A percentile compares a stretch with the other conserved stretches of the same genome.
Evolutionary conservation across 129 eudicot genomes (phyloP).

Genomic region (Arctium minus): DNA sequence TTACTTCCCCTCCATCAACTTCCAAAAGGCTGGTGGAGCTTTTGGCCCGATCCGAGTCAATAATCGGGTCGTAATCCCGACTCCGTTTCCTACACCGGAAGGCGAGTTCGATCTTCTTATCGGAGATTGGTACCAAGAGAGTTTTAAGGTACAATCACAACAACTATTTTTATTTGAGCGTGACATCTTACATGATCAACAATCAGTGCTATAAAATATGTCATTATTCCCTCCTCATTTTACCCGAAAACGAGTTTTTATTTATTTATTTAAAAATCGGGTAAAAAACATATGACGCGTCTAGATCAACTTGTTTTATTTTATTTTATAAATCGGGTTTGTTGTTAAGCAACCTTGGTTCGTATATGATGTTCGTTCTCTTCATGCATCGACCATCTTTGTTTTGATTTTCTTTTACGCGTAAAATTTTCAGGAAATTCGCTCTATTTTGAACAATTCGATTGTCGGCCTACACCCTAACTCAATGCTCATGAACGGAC

Average conservation of each 20-base stretch:
- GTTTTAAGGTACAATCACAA: constrained; percentile 46
- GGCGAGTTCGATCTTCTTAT: constrained; percentile 52
- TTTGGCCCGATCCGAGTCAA: constrained; percentile 60
- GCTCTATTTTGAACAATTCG: constrained; percentile 21
- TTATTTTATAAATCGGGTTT: background rate
- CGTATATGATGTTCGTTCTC: background rate
- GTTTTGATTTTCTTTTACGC: background rate
- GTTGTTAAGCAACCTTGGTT: background rate
- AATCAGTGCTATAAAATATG: background rate
- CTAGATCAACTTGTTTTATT: background rate
- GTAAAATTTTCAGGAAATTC: constrained; percentile 24
- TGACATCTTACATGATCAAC: background rate
- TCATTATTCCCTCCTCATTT: background rate
- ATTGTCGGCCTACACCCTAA: constrained; percentile 19
- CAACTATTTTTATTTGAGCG: background rate
- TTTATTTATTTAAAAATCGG: background rate
- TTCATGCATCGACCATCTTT: background rate
- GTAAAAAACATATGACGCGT: background rate
- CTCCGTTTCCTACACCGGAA: constrained; percentile 42
- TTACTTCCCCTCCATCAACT: constrained; percentile 48
- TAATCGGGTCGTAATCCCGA: constrained; percentile 28
- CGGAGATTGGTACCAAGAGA: constrained; percentile 50
- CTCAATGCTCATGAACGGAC: constrained; percentile 53
- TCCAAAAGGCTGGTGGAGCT: constrained; percentile 70
- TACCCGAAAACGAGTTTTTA: background rate